Evolutionary conservation across 2,329 filamentous ascomycete species (phyloP), one percentile per base, ranked within the genome.

Genomic region (Lecanicillium sp.): DNA sequence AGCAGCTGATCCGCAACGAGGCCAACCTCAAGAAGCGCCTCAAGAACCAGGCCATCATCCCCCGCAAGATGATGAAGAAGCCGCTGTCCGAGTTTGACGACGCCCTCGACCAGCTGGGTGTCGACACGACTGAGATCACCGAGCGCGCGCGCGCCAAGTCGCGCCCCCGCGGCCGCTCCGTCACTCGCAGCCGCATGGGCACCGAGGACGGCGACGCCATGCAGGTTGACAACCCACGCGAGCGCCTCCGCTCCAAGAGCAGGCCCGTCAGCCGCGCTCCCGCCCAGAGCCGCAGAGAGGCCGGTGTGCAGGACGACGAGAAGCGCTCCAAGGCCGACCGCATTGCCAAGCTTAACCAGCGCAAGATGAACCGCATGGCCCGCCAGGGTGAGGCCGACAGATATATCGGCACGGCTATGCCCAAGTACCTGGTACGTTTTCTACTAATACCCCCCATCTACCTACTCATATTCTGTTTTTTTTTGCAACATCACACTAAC

Each of bases 291-390:
- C 74, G 87, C 55, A 74, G 79, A 45, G 79, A 82, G 19, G 86
- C 88, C 47, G 87, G 87, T 66, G 81, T 97, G 30, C 74, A 72
- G 43, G 77, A 85, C 56, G 75, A 79, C 47, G 63, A 59, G 39
- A 69, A 75, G 36, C 77, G 85, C 49, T 74, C 71, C 44, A 94
- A 90, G 76, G 88, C 87, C 28, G 89, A 95, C 63, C 81, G 83
- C 55, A 71, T 94, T 59, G 75, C 80, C 58, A 97, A 95, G 75
- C 68, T 98, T 59, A 75, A 81, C 54, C 94, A 98, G 81, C 88
- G 90, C 75, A 90, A 88, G 78, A 96, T 94, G 88, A 98, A 98
- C 72, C 79, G 90, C 49, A 92, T 94, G 84, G 92, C 92, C 32
- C 81, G 89, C 62, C 87, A 94, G 73, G 92, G 92, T 72, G 92